These are phyloP conservation scores for Ustilago nuda DNA, from an alignment of 1,284 basidiomycete species.

Conservation along the genomic window DNA sequence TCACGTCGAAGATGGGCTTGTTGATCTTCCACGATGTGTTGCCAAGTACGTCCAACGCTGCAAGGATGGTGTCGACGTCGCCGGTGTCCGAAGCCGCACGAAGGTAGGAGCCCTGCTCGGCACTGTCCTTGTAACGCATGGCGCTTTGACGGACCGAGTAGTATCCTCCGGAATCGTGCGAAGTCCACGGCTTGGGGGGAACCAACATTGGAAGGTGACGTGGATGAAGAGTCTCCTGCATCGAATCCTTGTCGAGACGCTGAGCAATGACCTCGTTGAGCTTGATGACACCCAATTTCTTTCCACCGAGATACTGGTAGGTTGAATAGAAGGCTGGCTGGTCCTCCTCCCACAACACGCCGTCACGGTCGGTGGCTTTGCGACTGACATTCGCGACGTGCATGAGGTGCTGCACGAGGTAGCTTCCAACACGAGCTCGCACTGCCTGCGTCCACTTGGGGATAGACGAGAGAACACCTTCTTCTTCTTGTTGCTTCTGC, in stretches of 20 bases:
- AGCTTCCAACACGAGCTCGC: conserved; percentile 83
- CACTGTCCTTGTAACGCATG: conserved; percentile 93
- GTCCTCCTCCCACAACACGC: conserved; percentile 73
- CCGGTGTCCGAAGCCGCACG: conserved; percentile 80
- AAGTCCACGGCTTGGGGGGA: conserved; percentile 87
- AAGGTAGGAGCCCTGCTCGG: conserved; percentile 87
- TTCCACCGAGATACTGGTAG: conserved; percentile 92
- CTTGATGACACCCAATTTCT: conserved; percentile 89
- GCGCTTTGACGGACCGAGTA: conserved; percentile 70
- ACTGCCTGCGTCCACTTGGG: conserved; percentile 79
- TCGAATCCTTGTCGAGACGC: conserved; percentile 80
- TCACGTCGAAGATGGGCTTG: conserved; percentile 78
- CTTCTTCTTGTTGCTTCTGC: conserved; percentile 74
- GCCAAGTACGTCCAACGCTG: conserved; percentile 89
- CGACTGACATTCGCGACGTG: conserved; percentile 83
- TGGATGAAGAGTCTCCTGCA: conserved; percentile 85
- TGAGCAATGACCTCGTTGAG: conserved; percentile 85
- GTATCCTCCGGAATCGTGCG: conserved; percentile 85
- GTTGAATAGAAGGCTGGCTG: conserved; percentile 93
- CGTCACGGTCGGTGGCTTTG: conserved; percentile 66
- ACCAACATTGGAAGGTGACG: conserved; percentile 96
- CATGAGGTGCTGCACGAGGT: conserved; percentile 85
- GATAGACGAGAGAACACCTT: conserved; percentile 73
- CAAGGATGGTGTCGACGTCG: conserved; percentile 85
- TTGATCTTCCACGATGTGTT: conserved; percentile 93